phyloP scores from a whole-genome alignment of 2,329 filamentous ascomycete species.

The Neonectria ditissima region DNA sequence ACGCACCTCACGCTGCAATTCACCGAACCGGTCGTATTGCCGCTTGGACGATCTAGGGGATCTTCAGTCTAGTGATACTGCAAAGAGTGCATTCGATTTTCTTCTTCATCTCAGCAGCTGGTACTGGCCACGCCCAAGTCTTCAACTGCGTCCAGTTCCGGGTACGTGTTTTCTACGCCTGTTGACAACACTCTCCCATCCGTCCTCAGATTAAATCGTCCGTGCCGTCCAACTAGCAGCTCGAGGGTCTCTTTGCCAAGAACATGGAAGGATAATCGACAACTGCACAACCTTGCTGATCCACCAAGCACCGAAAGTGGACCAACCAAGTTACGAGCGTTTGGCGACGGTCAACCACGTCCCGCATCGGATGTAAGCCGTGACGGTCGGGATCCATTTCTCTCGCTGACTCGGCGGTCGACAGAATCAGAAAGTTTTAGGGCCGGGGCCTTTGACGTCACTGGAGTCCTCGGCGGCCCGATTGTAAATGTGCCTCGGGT shows the following conservation, averaged over 20 bases:
- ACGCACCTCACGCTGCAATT: neutral
- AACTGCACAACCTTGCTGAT: constrained; percentile 2
- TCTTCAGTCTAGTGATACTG: too few species aligned
- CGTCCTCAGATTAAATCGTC: constrained; percentile 18
- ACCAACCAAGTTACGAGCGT: constrained; percentile 21
- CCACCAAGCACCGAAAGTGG: constrained; percentile 12
- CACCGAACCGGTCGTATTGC: neutral
- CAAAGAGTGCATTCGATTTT: too few species aligned
- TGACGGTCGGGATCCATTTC: constrained; percentile 24
- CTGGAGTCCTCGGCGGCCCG: constrained; percentile 25
- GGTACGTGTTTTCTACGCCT: too few species aligned
- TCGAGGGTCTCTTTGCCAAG: constrained; percentile 13
- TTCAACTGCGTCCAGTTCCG: too few species aligned
- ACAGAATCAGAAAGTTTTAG: constrained; percentile 12
- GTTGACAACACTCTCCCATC: too few species aligned
- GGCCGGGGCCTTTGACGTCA: constrained; percentile 38
- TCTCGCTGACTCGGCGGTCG: constrained; percentile 19
- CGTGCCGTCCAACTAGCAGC: constrained; percentile 8
- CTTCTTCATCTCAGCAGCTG: too few species aligned
- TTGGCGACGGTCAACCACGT: constrained; percentile 21
- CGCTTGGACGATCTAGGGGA: neutral
- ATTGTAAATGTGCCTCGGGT: constrained; percentile 24
- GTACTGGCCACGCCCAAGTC: too few species aligned
- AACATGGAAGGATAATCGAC: neutral
- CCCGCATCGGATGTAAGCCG: constrained; percentile 27